phyloP scores from a whole-genome alignment of 495 filamentous ascomycete genomes.

The Tetracladium setigerum region DNA sequence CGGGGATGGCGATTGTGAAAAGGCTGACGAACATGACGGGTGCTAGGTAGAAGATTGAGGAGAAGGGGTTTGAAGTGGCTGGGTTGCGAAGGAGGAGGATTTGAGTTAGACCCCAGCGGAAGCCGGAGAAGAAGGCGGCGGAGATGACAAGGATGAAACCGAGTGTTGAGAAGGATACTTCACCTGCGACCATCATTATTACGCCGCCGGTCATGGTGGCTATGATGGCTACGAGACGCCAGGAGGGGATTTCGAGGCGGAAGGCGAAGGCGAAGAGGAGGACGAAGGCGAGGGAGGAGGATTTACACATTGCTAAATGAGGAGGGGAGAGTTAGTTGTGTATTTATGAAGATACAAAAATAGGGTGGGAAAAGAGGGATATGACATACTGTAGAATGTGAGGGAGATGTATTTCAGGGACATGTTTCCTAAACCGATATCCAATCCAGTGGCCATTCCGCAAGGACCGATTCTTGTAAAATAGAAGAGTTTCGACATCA shows the following conservation, averaged over 20 bases:
- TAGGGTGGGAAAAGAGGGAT: not conserved
- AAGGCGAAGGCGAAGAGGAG: conserved; percentile 94
- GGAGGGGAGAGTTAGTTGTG: conserved; percentile 7
- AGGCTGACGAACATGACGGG: conserved; percentile 92
- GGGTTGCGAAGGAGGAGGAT: conserved; percentile 92
- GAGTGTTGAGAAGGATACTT: conserved; percentile 81
- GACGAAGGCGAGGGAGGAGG: conserved; percentile 89
- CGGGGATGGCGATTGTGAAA: conserved; percentile 69
- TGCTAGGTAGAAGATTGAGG: conserved; percentile 91
- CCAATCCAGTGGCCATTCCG: conserved; percentile 85
- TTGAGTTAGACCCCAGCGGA: conserved; percentile 95
- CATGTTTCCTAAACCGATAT: conserved; percentile 95
- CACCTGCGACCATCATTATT: conserved; percentile 97
- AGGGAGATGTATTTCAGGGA: conserved; percentile 91
- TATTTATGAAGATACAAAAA: conserved; percentile 4
- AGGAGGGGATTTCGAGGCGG: conserved; percentile 79
- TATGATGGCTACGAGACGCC: conserved; percentile 80
- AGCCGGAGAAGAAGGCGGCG: conserved; percentile 90
- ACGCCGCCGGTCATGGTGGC: conserved; percentile 90
- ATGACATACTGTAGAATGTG: conserved; percentile 87
- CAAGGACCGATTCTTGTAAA: conserved; percentile 88
- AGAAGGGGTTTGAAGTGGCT: conserved; percentile 94
- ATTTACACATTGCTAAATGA: conserved; percentile 90
- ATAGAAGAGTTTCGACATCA: conserved; percentile 93
- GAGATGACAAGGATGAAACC: conserved; percentile 90